Percentiles rank a stretch among this genome's conserved stretches.
phyloP scores from a whole-genome alignment of 75 land plant genomes.

The Selaginella tamariscina region DNA sequence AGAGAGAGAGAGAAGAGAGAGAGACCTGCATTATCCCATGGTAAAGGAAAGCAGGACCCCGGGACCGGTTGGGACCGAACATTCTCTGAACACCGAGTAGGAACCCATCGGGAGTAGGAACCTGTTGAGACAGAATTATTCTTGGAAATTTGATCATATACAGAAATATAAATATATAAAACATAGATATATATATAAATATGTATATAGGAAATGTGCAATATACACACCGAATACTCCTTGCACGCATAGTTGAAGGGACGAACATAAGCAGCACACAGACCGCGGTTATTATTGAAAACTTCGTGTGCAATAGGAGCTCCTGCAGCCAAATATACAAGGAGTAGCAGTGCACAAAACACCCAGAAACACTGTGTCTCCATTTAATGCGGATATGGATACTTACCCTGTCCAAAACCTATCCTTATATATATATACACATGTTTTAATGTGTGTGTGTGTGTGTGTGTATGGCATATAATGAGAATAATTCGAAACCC shows the following conservation, averaged over 20 bases:
- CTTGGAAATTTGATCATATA: background rate
- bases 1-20: background rate
- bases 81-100: conserved; percentile 58
- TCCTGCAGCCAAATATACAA: background rate
- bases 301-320: background rate
- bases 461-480: too few relatives aligned
- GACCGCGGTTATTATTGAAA: background rate
- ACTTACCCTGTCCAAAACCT: too few relatives aligned
- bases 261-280: background rate
- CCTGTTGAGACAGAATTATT: conserved; percentile 36
- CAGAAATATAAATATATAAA: too few relatives aligned
- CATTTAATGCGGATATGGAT: too few relatives aligned
- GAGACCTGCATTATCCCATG: conserved; percentile 34
- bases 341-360: too few relatives aligned
- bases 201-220: background rate
- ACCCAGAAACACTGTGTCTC: too few relatives aligned
- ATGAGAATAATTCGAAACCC: too few relatives aligned
- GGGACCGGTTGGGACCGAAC: conserved; percentile 22
- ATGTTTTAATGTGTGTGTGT: too few relatives aligned
- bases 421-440: too few relatives aligned
- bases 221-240: background rate
- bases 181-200: too few relatives aligned
- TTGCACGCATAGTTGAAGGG: background rate
- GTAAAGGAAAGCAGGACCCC: conserved; percentile 31
- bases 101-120: conserved; percentile 65